Evolutionary conservation across 768 basidiomycete genomes (phyloP).

Genomic region (Tylopilus subfusipes): DNA sequence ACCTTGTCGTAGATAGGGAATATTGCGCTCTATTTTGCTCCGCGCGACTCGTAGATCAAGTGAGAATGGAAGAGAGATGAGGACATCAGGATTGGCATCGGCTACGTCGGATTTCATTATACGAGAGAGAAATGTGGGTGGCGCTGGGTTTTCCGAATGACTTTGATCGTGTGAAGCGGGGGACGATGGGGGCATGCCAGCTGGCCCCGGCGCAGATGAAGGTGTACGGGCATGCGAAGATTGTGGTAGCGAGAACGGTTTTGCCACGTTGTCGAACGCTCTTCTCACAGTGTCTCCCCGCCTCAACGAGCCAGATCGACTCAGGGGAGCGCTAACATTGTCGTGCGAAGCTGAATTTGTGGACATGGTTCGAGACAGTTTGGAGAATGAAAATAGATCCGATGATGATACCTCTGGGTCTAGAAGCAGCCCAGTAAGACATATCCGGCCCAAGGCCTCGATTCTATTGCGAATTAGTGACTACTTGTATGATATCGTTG

Average conservation of each 20-base stretch:
- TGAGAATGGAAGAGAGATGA: constrained; percentile 56
- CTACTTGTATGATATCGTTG: neutral
- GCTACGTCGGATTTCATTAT: constrained; percentile 40
- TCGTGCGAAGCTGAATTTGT: constrained; percentile 27
- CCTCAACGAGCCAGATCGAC: constrained; percentile 35
- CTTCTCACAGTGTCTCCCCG: constrained; percentile 43
- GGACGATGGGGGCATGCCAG: constrained; percentile 7
- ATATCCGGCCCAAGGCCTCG: constrained; percentile 84
- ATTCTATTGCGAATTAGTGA: constrained; percentile 42
- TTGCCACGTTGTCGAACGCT: constrained; percentile 44
- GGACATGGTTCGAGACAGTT: constrained; percentile 19
- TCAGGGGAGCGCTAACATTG: constrained; percentile 14
- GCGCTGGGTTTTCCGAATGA: constrained; percentile 38
- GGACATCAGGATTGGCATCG: constrained; percentile 33
- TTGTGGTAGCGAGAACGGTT: constrained; percentile 49
- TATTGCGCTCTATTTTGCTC: constrained; percentile 55
- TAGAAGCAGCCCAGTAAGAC: constrained; percentile 83
- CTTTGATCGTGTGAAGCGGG: neutral
- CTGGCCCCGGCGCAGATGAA: constrained; percentile 15
- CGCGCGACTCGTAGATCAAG: constrained; percentile 51
- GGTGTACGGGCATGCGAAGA: constrained; percentile 21
- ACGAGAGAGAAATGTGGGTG: constrained; percentile 50
- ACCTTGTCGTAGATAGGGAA: constrained; percentile 88
- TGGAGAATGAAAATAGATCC: constrained; percentile 42
- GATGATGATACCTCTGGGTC: constrained; percentile 70